Evolutionary conservation across 306 rosid genomes (phyloP).

Genomic region (Abrus precatorius): DNA sequence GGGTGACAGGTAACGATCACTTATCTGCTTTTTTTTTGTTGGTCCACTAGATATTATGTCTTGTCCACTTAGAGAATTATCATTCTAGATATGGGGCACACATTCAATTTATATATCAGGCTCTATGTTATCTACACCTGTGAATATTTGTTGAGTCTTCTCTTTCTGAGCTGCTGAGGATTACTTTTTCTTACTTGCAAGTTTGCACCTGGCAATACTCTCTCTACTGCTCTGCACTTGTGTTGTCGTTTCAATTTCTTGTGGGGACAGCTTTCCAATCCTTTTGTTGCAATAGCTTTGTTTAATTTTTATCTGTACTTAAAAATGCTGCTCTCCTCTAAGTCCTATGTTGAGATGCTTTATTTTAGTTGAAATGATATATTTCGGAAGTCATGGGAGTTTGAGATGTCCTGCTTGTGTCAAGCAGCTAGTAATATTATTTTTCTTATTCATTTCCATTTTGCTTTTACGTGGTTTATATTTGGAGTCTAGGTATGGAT

Average conservation of each 20-base stretch:
- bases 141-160: background rate
- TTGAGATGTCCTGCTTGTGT: constrained; percentile 17
- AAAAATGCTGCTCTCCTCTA: constrained; percentile 6
- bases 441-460: constrained; percentile 35
- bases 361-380: constrained; percentile 28
- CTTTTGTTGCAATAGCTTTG: constrained; percentile 34
- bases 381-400: constrained; percentile 22
- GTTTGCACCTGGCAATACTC: constrained; percentile 28
- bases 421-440: constrained; percentile 10
- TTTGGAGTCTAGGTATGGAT: constrained; percentile 26
- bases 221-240: constrained; percentile 34
- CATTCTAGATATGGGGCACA: constrained; percentile 25
- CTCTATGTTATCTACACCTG: background rate
- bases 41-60: constrained; percentile 15
- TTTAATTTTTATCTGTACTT: constrained; percentile 16
- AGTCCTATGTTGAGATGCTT: constrained; percentile 6
- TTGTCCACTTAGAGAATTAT: constrained; percentile 12
- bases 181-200: background rate
- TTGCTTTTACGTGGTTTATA: background rate
- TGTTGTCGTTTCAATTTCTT: constrained; percentile 21
- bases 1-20: constrained; percentile 76
- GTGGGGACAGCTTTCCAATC: constrained; percentile 27
- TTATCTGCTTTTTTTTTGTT: constrained; percentile 27
- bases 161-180: constrained; percentile 24
- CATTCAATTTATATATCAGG: constrained; percentile 38